A percentile compares a stretch with the other conserved stretches of the same genome.
Conservation (phyloP, 2,329 filamentous ascomycete species). For the Pestalotiopsis sp. region DNA sequence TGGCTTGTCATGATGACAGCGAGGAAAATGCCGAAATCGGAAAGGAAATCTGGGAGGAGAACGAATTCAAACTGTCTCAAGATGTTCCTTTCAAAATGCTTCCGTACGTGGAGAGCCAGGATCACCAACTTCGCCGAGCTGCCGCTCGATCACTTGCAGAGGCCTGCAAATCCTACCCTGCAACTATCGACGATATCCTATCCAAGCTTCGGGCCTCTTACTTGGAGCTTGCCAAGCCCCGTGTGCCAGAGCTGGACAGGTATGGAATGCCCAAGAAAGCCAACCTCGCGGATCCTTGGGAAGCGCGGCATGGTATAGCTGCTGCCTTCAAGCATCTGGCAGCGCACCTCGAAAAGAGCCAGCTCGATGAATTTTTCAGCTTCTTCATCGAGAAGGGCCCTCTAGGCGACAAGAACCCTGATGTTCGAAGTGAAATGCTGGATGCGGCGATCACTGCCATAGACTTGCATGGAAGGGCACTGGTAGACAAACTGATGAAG, state of each 20-base stretch:
- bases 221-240: slow-evolving; percentile 77
- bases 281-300: slow-evolving; percentile 88
- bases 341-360: slow-evolving; percentile 65
- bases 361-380: slow-evolving; percentile 77
- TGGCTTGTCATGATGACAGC: slow-evolving; percentile 88
- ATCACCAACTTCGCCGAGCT: slow-evolving; percentile 80
- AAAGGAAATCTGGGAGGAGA: slow-evolving; percentile 93
- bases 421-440: slow-evolving; percentile 87
- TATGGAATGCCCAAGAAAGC: slow-evolving; percentile 94
- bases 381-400: slow-evolving; percentile 88
- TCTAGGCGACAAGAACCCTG: slow-evolving; percentile 77
- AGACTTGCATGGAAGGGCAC: slow-evolving; percentile 75
- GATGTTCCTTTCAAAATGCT: slow-evolving; percentile 70
- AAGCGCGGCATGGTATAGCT: slow-evolving; percentile 85
- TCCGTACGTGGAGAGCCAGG: slow-evolving; percentile 78
- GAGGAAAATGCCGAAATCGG: slow-evolving; percentile 85
- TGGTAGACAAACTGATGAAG: slow-evolving; percentile 89
- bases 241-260: slow-evolving; percentile 82
- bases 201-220: slow-evolving; percentile 72
- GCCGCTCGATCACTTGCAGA: slow-evolving; percentile 82
- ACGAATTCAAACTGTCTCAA: slow-evolving; percentile 71
- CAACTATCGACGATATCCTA: slow-evolving; percentile 65
- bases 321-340: slow-evolving; percentile 84
- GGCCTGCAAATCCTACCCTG: slow-evolving; percentile 63
- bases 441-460: slow-evolving; percentile 85